A percentile compares a stretch with the other conserved stretches of the same genome.
Conservation (phyloP, 805 yeast species). For the Cyberlindnera samutprakarnensis region DNA sequence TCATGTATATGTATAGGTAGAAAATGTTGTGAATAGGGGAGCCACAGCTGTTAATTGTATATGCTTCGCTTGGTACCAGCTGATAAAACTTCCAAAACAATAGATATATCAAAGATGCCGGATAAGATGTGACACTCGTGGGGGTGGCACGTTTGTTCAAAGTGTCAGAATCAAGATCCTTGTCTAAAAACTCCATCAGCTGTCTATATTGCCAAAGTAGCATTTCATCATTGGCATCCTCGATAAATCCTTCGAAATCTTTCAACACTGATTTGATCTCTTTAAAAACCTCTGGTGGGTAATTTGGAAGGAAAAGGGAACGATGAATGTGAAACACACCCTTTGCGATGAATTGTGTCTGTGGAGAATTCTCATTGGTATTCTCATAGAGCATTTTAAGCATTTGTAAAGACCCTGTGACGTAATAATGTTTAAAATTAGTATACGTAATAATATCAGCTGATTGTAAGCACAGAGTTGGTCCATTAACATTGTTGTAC, state of each 20-base stretch:
- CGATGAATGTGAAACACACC: constrained; percentile 4
- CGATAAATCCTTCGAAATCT: constrained; percentile 6
- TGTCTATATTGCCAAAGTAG: constrained; percentile 5
- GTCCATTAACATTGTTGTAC: constrained; percentile 5
- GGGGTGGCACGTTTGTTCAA: constrained; percentile 3
- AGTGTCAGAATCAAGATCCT: constrained; percentile 1
- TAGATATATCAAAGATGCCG: constrained; percentile 9
- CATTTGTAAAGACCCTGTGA: constrained; percentile 12
- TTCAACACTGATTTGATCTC: constrained; percentile 13
- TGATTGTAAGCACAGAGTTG: constrained; percentile 13
- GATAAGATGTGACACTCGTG: constrained; percentile 10
- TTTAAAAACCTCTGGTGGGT: constrained; percentile 9
- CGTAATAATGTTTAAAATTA: constrained; percentile 7
- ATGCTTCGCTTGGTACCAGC: constrained; percentile 15
- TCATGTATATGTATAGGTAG: constrained; percentile 10
- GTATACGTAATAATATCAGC: constrained; percentile 9
- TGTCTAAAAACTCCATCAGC: constrained; percentile 7
- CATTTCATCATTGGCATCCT: constrained; percentile 5
- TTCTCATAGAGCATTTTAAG: constrained; percentile 12
- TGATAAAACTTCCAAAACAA: constrained; percentile 10
- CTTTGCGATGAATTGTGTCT: constrained; percentile 9
- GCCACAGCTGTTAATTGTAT: constrained; percentile 5
- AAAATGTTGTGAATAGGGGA: constrained; percentile 12
- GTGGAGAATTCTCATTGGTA: constrained; percentile 12
- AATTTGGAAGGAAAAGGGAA: constrained; percentile 16